phyloP scores from a whole-genome alignment of 2,329 filamentous ascomycete genomes.

The Hymenoscyphus infarciens region DNA sequence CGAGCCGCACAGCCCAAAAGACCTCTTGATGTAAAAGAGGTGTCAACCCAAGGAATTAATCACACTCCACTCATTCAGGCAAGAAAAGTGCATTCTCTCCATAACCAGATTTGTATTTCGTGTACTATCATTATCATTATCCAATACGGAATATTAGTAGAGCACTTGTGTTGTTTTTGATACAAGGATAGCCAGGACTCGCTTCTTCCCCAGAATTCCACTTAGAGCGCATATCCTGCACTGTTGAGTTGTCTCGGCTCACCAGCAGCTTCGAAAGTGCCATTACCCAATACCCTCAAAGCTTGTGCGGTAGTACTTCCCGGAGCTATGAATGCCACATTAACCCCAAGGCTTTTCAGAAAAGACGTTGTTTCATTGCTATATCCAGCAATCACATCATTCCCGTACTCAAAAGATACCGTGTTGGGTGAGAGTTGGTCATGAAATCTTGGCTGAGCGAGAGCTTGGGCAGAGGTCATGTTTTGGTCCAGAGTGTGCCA shows the following conservation, averaged over 20 bases:
- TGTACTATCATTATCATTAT: conserved; percentile 5
- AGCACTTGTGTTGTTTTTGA: neutral
- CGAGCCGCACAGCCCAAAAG: conserved; percentile 6
- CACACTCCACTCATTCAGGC: neutral
- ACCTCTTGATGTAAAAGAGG: neutral
- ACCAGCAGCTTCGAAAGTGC: conserved; percentile 71
- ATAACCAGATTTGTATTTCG: neutral
- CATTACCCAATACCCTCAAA: conserved; percentile 57
- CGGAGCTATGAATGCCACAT: conserved; percentile 55
- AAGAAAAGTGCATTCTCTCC: neutral
- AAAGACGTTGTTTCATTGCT: conserved; percentile 58
- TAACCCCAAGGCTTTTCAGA: conserved; percentile 54
- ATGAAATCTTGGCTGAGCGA: conserved; percentile 57
- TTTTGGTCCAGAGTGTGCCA: conserved; percentile 57
- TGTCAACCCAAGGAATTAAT: neutral
- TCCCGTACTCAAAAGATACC: conserved; percentile 53
- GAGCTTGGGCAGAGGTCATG: conserved; percentile 50
- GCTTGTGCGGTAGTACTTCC: conserved; percentile 61
- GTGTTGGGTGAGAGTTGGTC: conserved; percentile 59
- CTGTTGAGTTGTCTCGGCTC: conserved; percentile 73
- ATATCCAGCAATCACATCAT: conserved; percentile 42
- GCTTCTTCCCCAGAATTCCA: neutral
- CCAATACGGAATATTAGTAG: neutral
- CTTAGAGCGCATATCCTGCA: conserved; percentile 57
- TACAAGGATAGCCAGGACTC: neutral